Percentiles rank a stretch among this genome's conserved stretches.
phyloP scores from a whole-genome alignment of 495 filamentous ascomycete species.

The Tetracladium marchalianum region DNA sequence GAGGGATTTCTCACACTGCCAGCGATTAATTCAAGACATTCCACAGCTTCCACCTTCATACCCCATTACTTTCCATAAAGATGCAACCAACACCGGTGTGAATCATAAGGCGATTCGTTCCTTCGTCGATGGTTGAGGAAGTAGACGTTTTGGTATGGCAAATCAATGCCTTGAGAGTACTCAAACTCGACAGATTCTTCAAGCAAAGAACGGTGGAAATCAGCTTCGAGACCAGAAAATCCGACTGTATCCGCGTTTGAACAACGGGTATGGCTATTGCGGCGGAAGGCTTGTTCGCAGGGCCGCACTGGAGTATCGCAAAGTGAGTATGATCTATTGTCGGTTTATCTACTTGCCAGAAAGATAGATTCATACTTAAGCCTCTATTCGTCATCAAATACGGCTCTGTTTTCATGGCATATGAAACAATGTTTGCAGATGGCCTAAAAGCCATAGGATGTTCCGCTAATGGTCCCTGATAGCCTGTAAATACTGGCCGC shows the following conservation, averaged over 20 bases:
- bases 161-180: background rate
- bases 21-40: too few relatives aligned
- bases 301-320: constrained; percentile 3
- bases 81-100: constrained; percentile 2
- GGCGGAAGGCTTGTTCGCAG: background rate
- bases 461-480: background rate
- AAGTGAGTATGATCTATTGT: background rate
- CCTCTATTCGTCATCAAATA: constrained; percentile 4
- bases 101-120: background rate
- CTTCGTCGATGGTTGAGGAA: background rate
- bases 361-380: background rate
- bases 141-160: background rate
- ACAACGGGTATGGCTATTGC: constrained; percentile 1
- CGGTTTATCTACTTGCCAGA: background rate
- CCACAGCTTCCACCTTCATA: background rate
- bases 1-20: too few relatives aligned
- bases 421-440: constrained; percentile 1
- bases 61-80: background rate
- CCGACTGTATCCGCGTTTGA: background rate
- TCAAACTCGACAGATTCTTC: background rate
- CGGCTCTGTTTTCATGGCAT: constrained; percentile 2
- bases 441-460: constrained; percentile 1
- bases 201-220: background rate
- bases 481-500: background rate
- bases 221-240: background rate